phyloP scores from a whole-genome alignment of 768 basidiomycete genomes.

The Exsudoporus frostii region DNA sequence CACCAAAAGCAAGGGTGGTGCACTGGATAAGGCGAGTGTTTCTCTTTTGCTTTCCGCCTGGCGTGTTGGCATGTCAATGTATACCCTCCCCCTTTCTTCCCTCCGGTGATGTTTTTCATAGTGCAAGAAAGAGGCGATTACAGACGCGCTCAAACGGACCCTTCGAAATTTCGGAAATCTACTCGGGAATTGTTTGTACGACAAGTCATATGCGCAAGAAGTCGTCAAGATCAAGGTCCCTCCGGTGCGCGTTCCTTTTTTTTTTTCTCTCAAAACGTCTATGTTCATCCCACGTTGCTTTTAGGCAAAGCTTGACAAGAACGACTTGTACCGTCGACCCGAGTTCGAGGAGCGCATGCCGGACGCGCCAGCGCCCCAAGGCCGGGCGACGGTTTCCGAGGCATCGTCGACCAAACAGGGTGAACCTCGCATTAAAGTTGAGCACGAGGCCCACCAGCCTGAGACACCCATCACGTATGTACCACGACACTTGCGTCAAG shows the following conservation, averaged over 20 bases:
- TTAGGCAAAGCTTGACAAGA: slow-evolving; percentile 59
- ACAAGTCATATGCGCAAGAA: slow-evolving; percentile 84
- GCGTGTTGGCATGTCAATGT: not conserved
- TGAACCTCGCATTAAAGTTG: slow-evolving; percentile 18
- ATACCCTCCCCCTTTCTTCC: not conserved
- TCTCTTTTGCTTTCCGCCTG: not conserved
- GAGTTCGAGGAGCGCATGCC: slow-evolving; percentile 57
- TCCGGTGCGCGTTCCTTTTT: slow-evolving; percentile 49
- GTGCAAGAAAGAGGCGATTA: slow-evolving; percentile 99
- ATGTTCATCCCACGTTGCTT: not conserved
- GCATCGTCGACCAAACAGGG: not conserved
- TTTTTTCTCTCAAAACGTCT: not conserved
- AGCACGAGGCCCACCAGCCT: slow-evolving; percentile 4
- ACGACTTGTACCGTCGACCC: slow-evolving; percentile 65
- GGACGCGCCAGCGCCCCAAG: slow-evolving; percentile 4
- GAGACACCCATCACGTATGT: slow-evolving; percentile 32
- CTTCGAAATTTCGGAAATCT: slow-evolving; percentile 92
- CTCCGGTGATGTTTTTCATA: slow-evolving; percentile 29
- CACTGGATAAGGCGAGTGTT: slow-evolving; percentile 83
- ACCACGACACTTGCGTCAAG: slow-evolving; percentile 40
- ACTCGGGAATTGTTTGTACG: slow-evolving; percentile 96
- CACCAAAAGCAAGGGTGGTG: slow-evolving; percentile 75
- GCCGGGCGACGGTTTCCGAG: not conserved
- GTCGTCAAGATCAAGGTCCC: slow-evolving; percentile 84
- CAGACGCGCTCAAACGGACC: slow-evolving; percentile 89